Evolutionary conservation across 345 rosid species (phyloP), one percentile per base, ranked within the genome.

Genomic region (Syzygium jambos): DNA sequence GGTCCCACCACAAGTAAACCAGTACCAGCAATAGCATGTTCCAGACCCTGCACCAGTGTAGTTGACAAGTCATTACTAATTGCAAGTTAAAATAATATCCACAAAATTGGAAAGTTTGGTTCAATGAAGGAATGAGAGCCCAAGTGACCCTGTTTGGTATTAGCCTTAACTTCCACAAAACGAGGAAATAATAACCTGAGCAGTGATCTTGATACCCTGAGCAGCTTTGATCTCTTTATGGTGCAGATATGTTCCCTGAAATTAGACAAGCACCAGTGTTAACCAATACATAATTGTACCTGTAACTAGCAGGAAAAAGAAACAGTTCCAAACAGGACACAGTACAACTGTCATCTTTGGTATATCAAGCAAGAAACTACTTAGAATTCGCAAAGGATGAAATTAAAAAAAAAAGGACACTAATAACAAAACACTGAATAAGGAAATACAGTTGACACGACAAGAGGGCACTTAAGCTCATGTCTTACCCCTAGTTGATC

Each of bases 21-120:
- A 61, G 99, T 97, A 51, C 99, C 99, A 85, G 99, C 99, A 90
- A 97, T 93, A 85, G 99, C 98, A 90, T 95, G 98, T 91, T 97
- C 98, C 61, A 97, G 96, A 84, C 98, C 99, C 98, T 97, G 86
- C 49, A 73, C 13, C 80, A 73, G 80, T 65, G 91, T 34, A 52
- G 27, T 46, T 29, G 73, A 84, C 51, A 54, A 84, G 22, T 27
- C n/a, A 63, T 85, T 59, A 84, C 46, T 25, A 52, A 52, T 84
- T 49, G 43, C 68, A 84, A 38, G 46, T 55, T 41, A 86, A 52
- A 85, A 89, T 53, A 54, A 23, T 86, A 65, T 41, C 10, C 84
- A 80, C 78, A 88, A 85, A 46, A 41, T 51, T 84, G 82, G 34
- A 78, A 85, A 77, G 78, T 73, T 73, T 17, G 80, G 49, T 73